Conservation (phyloP, 2,329 filamentous ascomycete species). For the Epichloe aotearoae region DNA sequence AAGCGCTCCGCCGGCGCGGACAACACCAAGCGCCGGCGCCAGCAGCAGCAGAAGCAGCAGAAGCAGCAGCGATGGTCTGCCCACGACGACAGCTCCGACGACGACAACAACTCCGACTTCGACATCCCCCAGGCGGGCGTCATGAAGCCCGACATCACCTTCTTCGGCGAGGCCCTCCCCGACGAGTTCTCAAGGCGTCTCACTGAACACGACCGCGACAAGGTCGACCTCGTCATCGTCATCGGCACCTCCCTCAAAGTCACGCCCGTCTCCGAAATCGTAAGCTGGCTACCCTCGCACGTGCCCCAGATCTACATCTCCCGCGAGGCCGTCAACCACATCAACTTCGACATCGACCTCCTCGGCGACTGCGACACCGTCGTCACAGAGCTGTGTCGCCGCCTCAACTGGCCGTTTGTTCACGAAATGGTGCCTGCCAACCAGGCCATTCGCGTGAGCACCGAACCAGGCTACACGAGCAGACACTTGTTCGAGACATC, state of each 20-base stretch:
- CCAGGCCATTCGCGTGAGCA: conserved; percentile 45
- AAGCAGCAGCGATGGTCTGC: conserved; percentile 17
- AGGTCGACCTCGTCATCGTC: conserved; percentile 81
- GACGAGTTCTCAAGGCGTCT: conserved; percentile 71
- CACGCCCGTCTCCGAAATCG: conserved; percentile 85
- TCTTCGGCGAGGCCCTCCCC: conserved; percentile 87
- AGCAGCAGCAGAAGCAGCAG: neutral
- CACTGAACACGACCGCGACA: conserved; percentile 64
- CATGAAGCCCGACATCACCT: conserved; percentile 97
- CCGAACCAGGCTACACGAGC: conserved; percentile 20
- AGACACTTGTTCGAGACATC: conserved; percentile 23
- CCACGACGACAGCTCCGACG: conserved; percentile 28
- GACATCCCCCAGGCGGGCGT: conserved; percentile 53
- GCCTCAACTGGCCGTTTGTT: conserved; percentile 64
- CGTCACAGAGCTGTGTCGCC: conserved; percentile 71
- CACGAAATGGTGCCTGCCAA: conserved; percentile 72
- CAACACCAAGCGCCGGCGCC: conserved; percentile 14
- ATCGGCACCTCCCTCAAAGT: conserved; percentile 96
- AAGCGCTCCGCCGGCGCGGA: conserved; percentile 27
- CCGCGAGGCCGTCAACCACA: conserved; percentile 69
- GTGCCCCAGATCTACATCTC: conserved; percentile 88
- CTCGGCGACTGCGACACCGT: conserved; percentile 92
- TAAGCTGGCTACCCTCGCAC: conserved; percentile 61
- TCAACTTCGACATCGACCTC: conserved; percentile 92
- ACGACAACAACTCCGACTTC: conserved; percentile 36